These are phyloP conservation scores for Perkinsus marinus DNA, from an alignment of 169 alveolate species.

Conservation along the genomic window DNA sequence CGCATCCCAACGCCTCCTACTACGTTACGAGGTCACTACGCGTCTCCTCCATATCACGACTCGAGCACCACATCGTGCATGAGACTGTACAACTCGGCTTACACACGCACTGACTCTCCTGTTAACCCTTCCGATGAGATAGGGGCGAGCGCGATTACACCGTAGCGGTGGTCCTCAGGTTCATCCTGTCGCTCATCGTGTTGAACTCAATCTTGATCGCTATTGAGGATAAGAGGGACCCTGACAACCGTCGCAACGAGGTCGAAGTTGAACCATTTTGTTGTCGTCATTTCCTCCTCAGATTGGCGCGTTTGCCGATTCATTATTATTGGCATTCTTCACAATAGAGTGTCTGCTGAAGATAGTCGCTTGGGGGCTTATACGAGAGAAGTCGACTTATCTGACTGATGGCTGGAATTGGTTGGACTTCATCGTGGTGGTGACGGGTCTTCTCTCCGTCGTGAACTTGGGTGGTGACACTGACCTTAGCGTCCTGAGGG, in stretches of 20 bases:
- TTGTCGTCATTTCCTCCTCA: background rate
- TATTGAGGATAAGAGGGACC: background rate
- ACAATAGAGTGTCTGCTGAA: background rate
- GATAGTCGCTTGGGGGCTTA: constrained; percentile 20
- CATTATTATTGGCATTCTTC: background rate
- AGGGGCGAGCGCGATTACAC: too few species aligned
- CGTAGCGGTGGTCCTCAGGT: too few species aligned
- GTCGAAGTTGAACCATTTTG: background rate
- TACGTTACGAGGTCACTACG: too few species aligned
- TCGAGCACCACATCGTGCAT: too few species aligned
- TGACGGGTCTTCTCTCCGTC: constrained; percentile 12
- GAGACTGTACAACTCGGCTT: too few species aligned
- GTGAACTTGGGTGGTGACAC: background rate
- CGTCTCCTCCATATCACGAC: too few species aligned
- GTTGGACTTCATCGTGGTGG: constrained; percentile 47
- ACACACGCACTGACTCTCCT: too few species aligned
- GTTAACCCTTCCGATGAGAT: too few species aligned
- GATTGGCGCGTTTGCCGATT: background rate
- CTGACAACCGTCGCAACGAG: background rate
- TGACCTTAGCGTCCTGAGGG: constrained; percentile 31
- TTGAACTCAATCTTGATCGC: background rate
- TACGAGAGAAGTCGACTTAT: constrained; percentile 28
- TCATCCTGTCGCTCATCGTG: background rate
- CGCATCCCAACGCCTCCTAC: too few species aligned
- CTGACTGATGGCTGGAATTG: constrained; percentile 51